Evolutionary conservation across 192 early-diverging fungal species (phyloP).

Genomic region (Helicostylum pulchrum): DNA sequence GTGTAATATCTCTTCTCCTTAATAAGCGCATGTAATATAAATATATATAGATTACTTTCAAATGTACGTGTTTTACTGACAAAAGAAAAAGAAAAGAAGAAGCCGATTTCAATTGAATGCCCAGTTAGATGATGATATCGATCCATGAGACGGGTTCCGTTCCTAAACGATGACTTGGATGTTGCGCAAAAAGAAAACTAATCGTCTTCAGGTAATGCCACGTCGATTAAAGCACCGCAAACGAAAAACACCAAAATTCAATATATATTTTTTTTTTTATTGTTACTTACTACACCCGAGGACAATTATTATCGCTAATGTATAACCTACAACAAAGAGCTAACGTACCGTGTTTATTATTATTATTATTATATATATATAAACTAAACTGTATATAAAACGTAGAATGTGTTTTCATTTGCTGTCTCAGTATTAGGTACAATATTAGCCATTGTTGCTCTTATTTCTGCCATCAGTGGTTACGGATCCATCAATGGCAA

Average conservation of each 20-base stretch:
- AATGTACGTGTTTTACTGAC: no score
- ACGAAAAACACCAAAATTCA: background rate
- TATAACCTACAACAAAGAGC: constrained; percentile 32
- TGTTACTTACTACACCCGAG: background rate
- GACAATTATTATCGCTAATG: constrained; percentile 15
- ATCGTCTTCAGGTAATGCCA: no score
- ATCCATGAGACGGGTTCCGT: no score
- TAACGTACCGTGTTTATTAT: constrained; percentile 15
- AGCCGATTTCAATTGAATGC: no score
- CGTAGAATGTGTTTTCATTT: constrained; percentile 27
- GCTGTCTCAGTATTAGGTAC: constrained; percentile 20
- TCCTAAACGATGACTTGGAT: no score
- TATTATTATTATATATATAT: background rate
- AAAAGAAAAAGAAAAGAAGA: no score
- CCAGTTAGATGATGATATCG: no score
- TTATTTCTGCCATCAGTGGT: constrained; percentile 21
- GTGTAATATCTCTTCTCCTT: no score
- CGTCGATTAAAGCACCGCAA: no score
- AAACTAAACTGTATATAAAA: background rate
- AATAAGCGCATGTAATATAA: no score
- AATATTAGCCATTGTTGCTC: constrained; percentile 27
- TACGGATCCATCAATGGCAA: constrained; percentile 12
- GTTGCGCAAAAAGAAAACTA: no score
- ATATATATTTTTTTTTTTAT: background rate
- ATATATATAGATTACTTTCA: no score